These are phyloP conservation scores for Acanthamoeba sp. DNA, from an alignment of 208 protist genomes.

Conservation along the genomic window DNA sequence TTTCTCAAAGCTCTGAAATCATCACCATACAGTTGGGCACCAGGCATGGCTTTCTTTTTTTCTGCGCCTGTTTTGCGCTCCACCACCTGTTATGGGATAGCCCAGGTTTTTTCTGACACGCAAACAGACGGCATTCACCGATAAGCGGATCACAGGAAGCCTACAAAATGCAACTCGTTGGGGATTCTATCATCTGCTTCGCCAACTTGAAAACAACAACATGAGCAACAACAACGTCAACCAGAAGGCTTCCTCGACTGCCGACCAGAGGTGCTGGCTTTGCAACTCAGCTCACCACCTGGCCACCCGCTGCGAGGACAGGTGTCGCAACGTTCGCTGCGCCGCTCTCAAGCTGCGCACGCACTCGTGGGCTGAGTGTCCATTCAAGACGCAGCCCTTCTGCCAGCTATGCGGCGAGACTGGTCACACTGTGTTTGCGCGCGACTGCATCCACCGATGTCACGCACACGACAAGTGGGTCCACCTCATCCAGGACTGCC, in stretches of 20 bases:
- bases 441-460: conserved; percentile 8
- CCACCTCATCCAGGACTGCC: not conserved
- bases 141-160: too few relatives aligned
- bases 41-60: too few relatives aligned
- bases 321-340: not conserved
- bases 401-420: not conserved
- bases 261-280: not conserved
- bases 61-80: too few relatives aligned
- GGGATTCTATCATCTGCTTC: too few relatives aligned
- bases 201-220: not conserved
- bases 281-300: not conserved
- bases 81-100: too few relatives aligned
- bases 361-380: not conserved
- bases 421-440: not conserved
- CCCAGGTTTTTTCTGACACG: too few relatives aligned
- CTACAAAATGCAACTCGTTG: too few relatives aligned
- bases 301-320: not conserved
- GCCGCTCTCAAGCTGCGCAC: not conserved
- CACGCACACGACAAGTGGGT: conserved; percentile 1
- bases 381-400: not conserved
- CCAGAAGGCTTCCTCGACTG: not conserved
- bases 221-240: not conserved
- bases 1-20: too few relatives aligned
- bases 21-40: too few relatives aligned
- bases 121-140: too few relatives aligned